Percentiles rank a stretch among this genome's conserved stretches.
phyloP scores from a whole-genome alignment of 768 basidiomycete species.

The Termitomyces sp. region DNA sequence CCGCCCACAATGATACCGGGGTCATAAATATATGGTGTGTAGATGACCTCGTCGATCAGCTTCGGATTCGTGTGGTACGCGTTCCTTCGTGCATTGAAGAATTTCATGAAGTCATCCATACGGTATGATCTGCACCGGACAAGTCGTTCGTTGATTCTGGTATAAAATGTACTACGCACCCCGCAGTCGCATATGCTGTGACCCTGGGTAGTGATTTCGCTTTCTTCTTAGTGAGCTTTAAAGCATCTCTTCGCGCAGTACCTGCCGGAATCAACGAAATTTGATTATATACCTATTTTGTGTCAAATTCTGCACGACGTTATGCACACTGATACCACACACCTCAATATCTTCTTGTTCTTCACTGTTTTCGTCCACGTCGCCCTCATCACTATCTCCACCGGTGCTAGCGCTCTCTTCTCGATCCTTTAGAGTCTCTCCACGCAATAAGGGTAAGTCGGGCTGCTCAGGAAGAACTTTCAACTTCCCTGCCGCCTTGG shows the following conservation, averaged over 20 bases:
- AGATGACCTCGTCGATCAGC: constrained; percentile 88
- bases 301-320: background rate
- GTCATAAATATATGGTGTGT: constrained; percentile 87
- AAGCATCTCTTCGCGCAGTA: constrained; percentile 86
- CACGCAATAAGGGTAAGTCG: constrained; percentile 33
- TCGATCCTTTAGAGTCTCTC: constrained; percentile 28
- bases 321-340: constrained; percentile 13
- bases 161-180: constrained; percentile 38
- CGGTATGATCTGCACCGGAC: constrained; percentile 67
- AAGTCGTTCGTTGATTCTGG: background rate
- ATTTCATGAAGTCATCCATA: constrained; percentile 82
- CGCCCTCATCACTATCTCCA: constrained; percentile 71
- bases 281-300: constrained; percentile 80
- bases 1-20: constrained; percentile 32
- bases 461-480: constrained; percentile 87
- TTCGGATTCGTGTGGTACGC: constrained; percentile 86
- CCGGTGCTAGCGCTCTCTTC: constrained; percentile 43
- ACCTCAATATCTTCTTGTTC: constrained; percentile 62
- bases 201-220: constrained; percentile 88
- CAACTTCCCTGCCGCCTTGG: constrained; percentile 79
- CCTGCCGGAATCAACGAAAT: constrained; percentile 92
- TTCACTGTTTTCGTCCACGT: constrained; percentile 57
- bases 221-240: constrained; percentile 89
- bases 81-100: constrained; percentile 76
- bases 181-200: constrained; percentile 94